Percentiles rank a stretch among this genome's conserved stretches.
phyloP scores from a whole-genome alignment of 2,329 filamentous ascomycete genomes.

The Chaetomium sp. region DNA sequence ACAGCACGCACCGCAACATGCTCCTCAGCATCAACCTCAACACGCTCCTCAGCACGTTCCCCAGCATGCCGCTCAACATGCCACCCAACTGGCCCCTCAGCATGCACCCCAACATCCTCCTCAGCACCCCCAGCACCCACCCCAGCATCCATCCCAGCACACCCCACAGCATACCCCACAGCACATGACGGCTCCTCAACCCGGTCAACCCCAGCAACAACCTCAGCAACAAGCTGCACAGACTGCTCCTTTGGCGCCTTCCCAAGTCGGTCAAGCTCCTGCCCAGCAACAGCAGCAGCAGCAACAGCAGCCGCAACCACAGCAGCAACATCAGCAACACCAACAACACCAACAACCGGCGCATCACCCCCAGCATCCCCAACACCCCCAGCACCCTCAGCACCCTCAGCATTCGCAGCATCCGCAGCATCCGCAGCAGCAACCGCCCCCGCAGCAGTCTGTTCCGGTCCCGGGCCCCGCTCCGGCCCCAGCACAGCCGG shows the following conservation, averaged over 20 bases:
- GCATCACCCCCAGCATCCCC: conserved; percentile 26
- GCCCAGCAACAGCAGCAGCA: conserved; percentile 15
- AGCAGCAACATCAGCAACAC: conserved; percentile 8
- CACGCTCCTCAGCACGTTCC: conserved; percentile 32
- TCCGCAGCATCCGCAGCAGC: conserved; percentile 33
- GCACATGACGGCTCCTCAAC: conserved; percentile 30
- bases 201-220: conserved; percentile 33
- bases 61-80: conserved; percentile 37
- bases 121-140: conserved; percentile 42
- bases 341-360: conserved; percentile 12
- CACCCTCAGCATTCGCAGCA: conserved; percentile 35
- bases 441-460: conserved; percentile 37
- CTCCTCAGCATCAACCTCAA: conserved; percentile 34
- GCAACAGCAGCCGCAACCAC: conserved; percentile 15
- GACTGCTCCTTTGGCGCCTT: conserved; percentile 15
- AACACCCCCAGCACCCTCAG: conserved; percentile 30
- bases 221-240: conserved; percentile 30
- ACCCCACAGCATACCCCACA: conserved; percentile 31
- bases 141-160: conserved; percentile 39
- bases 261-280: conserved; percentile 27
- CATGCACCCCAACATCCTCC: conserved; percentile 41
- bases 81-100: conserved; percentile 41
- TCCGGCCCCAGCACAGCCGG: conserved; percentile 40
- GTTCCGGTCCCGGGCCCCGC: conserved; percentile 36
- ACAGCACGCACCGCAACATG: conserved; percentile 37